Base-by-base conservation (phyloP, 164 flowering plant species). In the Vitis riparia region DNA sequence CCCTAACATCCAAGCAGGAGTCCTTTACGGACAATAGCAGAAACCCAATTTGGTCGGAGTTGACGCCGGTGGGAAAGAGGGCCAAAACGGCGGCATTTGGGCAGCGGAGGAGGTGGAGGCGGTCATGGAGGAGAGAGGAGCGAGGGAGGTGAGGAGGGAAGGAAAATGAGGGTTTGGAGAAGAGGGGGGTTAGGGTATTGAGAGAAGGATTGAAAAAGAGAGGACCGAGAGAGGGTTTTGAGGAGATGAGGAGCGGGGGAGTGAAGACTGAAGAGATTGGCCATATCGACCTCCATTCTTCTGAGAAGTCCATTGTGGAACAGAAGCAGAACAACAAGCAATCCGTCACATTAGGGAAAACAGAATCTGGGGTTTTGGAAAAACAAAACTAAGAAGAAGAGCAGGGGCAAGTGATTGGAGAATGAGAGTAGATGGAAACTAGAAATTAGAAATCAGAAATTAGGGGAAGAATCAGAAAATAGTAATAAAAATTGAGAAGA, bases 281-380 rank as follows among this genome's bases (percentile, higher is more conserved):
- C 74, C 77, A 85, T 1, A 73, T 57, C 0, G 84, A 77, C 73
- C 86, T 91, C 96, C 92, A 88, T 2, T 85, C 88, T 15, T 81
- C 83, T 1, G 88, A 87, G 66, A 81, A 84, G 2, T 86, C 80
- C 90, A 88, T 80, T 17, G 65, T 59, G 44, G 7, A 37, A 7
- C 44, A 37, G 44, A 37, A 37, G 6, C 44, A 37, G 44, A 23
- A 37, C 44, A 37, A 37, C 44, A 37, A 37, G 44, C 44, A 37
- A 37, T 37, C 44, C 44, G 5, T 37, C 44, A 37, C 44, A 37
- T 37, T 37, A 37, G 44, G 44, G 44, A 23, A 23, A 23, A 23
- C 27, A 23, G 27, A 23, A 23, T 23, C 27, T 23, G 27, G 27
- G 27, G 27, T 23, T 23, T 23, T 23, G 27, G 27, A 23, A 23